phyloP scores from a whole-genome alignment of 495 filamentous ascomycete genomes.

The Niebla homalea region DNA sequence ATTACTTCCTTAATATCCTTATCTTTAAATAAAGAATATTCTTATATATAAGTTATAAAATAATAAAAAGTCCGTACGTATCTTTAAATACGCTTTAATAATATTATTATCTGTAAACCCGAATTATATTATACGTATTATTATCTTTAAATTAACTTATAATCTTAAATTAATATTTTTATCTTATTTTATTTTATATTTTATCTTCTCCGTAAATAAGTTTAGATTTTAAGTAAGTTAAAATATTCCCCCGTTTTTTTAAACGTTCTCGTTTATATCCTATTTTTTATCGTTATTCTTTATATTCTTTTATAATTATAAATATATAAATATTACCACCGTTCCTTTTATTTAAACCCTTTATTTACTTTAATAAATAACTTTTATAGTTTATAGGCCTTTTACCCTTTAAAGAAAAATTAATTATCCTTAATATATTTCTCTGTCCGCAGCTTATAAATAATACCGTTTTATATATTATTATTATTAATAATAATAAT shows the following conservation, averaged over 20 bases:
- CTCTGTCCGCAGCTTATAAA: too few relatives aligned
- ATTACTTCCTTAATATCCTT: too few relatives aligned
- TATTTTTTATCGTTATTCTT: too few relatives aligned
- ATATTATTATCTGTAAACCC: background rate
- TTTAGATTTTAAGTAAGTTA: background rate
- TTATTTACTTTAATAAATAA: too few relatives aligned
- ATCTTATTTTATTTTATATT: too few relatives aligned
- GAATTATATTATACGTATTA: background rate
- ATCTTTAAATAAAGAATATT: background rate
- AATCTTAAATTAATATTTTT: background rate
- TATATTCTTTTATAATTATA: background rate
- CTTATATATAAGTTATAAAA: conserved; percentile 9
- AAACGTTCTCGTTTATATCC: conserved; percentile 1
- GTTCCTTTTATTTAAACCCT: background rate
- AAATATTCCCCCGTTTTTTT: background rate
- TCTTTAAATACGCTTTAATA: too few relatives aligned
- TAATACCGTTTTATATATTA: too few relatives aligned
- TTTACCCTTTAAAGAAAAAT: too few relatives aligned
- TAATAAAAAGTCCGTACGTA: background rate
- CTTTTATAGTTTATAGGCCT: too few relatives aligned
- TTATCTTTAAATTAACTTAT: conserved; percentile 6
- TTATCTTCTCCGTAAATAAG: background rate
- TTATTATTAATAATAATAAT: too few relatives aligned
- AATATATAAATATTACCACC: background rate
- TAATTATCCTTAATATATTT: too few relatives aligned